Evolutionary conservation across 75 land plant genomes (phyloP), one percentile per base, ranked within the genome.

Genomic region (Pinus taeda): DNA sequence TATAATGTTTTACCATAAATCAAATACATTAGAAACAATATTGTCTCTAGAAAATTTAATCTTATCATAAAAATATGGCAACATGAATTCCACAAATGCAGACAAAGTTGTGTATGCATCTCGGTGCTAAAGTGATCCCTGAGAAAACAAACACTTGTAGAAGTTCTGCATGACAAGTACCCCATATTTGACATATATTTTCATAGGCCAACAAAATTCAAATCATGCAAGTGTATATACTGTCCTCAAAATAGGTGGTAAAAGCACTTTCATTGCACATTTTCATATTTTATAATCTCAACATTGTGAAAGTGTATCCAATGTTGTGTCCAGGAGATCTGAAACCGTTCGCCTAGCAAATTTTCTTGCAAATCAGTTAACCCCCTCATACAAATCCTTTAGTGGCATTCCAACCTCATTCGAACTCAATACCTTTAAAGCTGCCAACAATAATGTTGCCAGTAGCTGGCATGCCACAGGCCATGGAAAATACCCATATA

Each of bases 21-120:
- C 88, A 79, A 88, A 88, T 37, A 72, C 18, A 60, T 60, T 17
- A 72, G 2, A 56, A 13, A 9, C 21, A 72, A 21, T 56, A 15
- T n/a, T 22, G 20, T 72, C 30, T 72, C 42, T 18, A 56, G 56
- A 53, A 72, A 36, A 72, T 61, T 90, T 86, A 57, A 0, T 20
- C 13, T 49, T 22, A 73, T 60, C 75, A 60, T 26, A 0, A 26
- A 26, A 26, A 26, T 26, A 26, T 26, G 26, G 26, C 26, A 26
- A 26, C 26, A 26, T 56, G 64, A 75, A 80, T 36, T 89, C 85
- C 29, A 90, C 71, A 85, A 83, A 85, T 36, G 87, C 57, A 45
- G 91, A 87, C 18, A 95, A 85, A 9, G 83, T 62, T 57, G 26
- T 71, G 75, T 87, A 94, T 61, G 91, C 95, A 90, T 92, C 95